Conservation (phyloP, 352 stramenopile genomes). For the Pythium biforme region DNA sequence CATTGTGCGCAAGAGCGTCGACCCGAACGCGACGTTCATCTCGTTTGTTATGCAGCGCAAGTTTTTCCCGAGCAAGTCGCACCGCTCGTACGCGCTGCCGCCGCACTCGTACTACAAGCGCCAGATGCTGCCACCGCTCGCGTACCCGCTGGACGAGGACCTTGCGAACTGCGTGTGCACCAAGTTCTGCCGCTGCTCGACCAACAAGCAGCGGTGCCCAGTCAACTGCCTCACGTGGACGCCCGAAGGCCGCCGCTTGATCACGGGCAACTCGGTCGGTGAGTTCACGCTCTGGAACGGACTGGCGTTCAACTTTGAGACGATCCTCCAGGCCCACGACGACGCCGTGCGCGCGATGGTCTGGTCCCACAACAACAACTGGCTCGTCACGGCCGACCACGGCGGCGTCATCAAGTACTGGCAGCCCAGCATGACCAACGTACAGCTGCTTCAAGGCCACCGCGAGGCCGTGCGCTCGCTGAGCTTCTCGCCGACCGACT, state of each 20-base stretch:
- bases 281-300: slow-evolving; percentile 98
- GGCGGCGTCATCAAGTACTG: slow-evolving; percentile 92
- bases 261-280: slow-evolving; percentile 97
- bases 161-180: slow-evolving; percentile 78
- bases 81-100: slow-evolving; percentile 50
- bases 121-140: slow-evolving; percentile 74
- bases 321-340: slow-evolving; percentile 93
- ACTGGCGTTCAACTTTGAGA: slow-evolving; percentile 97
- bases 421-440: slow-evolving; percentile 89
- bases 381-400: slow-evolving; percentile 89
- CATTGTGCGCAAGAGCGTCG: slow-evolving; percentile 86
- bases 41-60: slow-evolving; percentile 73
- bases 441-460: slow-evolving; percentile 82
- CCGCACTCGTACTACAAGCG: slow-evolving; percentile 86
- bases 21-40: slow-evolving; percentile 86
- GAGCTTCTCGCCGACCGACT: slow-evolving; percentile 96
- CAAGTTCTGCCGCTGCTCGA: slow-evolving; percentile 87
- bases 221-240: slow-evolving; percentile 96
- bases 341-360: slow-evolving; percentile 88
- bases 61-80: slow-evolving; percentile 56
- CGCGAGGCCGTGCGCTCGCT: slow-evolving; percentile 93
- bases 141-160: slow-evolving; percentile 61
- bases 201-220: slow-evolving; percentile 90
- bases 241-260: slow-evolving; percentile 91
- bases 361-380: slow-evolving; percentile 91